A percentile compares a stretch with the other conserved stretches of the same genome.
phyloP scores from a whole-genome alignment of 805 yeast species.

The Monosporozyma siamensis region DNA sequence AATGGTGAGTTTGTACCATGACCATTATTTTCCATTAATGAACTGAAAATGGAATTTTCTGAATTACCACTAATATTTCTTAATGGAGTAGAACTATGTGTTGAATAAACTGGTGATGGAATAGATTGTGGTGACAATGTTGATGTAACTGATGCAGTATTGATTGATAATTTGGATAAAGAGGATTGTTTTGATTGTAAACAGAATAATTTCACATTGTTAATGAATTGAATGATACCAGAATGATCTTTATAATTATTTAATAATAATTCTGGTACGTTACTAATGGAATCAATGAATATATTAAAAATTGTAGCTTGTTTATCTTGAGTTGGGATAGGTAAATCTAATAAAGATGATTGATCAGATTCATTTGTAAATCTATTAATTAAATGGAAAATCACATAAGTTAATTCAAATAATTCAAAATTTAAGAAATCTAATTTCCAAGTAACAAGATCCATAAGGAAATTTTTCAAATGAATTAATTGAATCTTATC shows the following conservation, averaged over 20 bases:
- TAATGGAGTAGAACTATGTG: slow-evolving; percentile 26
- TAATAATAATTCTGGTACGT: slow-evolving; percentile 19
- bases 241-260: slow-evolving; percentile 19
- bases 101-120: slow-evolving; percentile 25
- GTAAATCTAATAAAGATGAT: slow-evolving; percentile 19
- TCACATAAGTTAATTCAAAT: slow-evolving; percentile 26
- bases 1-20: slow-evolving; percentile 24
- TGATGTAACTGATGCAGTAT: slow-evolving; percentile 4
- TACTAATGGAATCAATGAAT: slow-evolving; percentile 18
- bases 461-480: slow-evolving; percentile 42
- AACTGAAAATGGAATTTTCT: slow-evolving; percentile 27
- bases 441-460: slow-evolving; percentile 39
- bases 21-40: slow-evolving; percentile 6
- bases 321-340: slow-evolving; percentile 19
- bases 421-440: slow-evolving; percentile 31
- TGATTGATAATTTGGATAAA: slow-evolving; percentile 12
- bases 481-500: slow-evolving; percentile 34
- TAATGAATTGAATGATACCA: slow-evolving; percentile 19
- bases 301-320: slow-evolving; percentile 19
- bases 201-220: slow-evolving; percentile 11
- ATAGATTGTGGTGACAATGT: slow-evolving; percentile 11
- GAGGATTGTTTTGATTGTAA: slow-evolving; percentile 1
- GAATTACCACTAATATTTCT: slow-evolving; percentile 27
- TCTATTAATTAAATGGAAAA: slow-evolving; percentile 24
- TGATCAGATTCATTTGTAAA: slow-evolving; percentile 25